Percentiles rank a stretch among this genome's conserved stretches.
phyloP scores from a whole-genome alignment of 1,139 yeast genomes.

The Suhomyces yuchorum region DNA sequence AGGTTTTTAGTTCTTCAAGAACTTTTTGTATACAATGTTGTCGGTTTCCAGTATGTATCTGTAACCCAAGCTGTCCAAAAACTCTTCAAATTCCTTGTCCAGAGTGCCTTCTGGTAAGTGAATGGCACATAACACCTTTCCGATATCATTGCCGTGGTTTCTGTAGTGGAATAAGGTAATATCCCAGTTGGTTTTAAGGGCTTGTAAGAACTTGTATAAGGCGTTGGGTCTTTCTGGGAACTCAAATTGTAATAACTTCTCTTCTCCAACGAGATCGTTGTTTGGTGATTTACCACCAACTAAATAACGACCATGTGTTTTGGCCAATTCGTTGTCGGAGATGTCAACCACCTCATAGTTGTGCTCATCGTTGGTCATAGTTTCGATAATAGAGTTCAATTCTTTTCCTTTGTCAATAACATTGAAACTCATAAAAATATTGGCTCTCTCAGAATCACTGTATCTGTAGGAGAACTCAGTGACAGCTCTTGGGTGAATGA shows the following conservation, averaged over 20 bases:
- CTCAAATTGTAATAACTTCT: conserved; percentile 79
- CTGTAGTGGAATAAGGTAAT: conserved; percentile 93
- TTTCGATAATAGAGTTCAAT: conserved; percentile 40
- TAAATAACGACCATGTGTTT: conserved; percentile 91
- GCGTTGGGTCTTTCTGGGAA: conserved; percentile 99
- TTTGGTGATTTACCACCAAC: conserved; percentile 81
- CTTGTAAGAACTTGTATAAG: conserved; percentile 70
- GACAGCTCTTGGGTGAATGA: conserved; percentile 82
- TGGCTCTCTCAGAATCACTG: conserved; percentile 59
- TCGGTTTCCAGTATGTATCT: conserved; percentile 80
- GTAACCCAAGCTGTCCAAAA: conserved; percentile 74
- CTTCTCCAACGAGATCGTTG: conserved; percentile 56
- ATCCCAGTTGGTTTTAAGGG: conserved; percentile 81
- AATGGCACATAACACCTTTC: conserved; percentile 87
- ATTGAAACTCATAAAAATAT: conserved; percentile 83
- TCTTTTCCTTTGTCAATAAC: conserved; percentile 72
- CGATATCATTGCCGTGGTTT: conserved; percentile 94
- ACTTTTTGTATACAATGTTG: conserved; percentile 77
- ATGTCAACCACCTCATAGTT: conserved; percentile 76
- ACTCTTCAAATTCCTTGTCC: conserved; percentile 61
- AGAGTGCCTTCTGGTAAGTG: conserved; percentile 75
- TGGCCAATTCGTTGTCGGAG: conserved; percentile 91
- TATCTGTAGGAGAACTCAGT: conserved; percentile 93
- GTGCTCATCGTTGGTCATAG: conserved; percentile 40
- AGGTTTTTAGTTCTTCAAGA: conserved; percentile 40